These are phyloP conservation scores for Coniochaeta prunicola DNA, from an alignment of 2,329 filamentous ascomycete species.

Conservation along the genomic window DNA sequence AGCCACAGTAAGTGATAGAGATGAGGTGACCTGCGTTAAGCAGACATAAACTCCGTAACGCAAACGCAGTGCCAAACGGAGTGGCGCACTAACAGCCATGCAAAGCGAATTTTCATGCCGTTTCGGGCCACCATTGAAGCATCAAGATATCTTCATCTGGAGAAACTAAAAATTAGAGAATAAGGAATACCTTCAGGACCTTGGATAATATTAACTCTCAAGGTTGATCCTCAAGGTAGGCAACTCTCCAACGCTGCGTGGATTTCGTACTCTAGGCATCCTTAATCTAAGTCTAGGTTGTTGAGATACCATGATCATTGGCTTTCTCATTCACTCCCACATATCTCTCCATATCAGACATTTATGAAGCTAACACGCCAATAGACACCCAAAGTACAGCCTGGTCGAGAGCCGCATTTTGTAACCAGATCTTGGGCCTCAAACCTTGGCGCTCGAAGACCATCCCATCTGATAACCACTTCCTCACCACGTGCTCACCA, in stretches of 20 bases:
- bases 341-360: not conserved
- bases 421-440: no score
- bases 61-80: no score
- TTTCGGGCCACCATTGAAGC: constrained; percentile 8
- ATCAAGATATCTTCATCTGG: constrained; percentile 12
- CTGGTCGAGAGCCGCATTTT: no score
- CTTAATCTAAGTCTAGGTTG: no score
- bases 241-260: no score
- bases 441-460: no score
- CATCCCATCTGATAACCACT: not conserved
- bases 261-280: no score
- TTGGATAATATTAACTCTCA: no score
- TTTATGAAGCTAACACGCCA: not conserved
- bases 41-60: not conserved
- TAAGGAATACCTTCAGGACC: no score
- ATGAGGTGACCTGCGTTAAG: not conserved
- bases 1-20: not conserved
- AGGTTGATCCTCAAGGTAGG: no score
- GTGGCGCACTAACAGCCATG: constrained; percentile 11
- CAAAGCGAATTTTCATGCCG: constrained; percentile 8
- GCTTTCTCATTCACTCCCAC: not conserved
- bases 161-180: no score
- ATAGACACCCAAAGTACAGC: not conserved
- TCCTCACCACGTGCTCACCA: constrained; percentile 11
- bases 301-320: no score